These are phyloP conservation scores for Amaranthus cruentus DNA, from an alignment of 148 eudicot species.

Conservation along the genomic window DNA sequence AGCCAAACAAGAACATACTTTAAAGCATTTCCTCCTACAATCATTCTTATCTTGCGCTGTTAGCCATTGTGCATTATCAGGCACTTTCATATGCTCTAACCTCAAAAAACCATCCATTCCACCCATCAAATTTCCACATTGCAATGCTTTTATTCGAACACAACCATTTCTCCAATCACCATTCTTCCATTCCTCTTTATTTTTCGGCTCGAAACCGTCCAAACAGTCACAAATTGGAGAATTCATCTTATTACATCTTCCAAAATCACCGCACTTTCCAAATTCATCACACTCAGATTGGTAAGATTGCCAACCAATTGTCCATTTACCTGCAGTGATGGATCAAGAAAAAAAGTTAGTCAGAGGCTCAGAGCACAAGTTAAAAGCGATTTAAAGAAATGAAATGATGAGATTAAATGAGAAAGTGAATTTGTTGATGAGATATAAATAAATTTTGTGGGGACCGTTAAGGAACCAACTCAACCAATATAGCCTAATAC, in stretches of 20 bases:
- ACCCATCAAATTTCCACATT: conserved; percentile 27
- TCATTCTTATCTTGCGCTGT: conserved; percentile 21
- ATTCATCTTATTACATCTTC: conserved; percentile 8
- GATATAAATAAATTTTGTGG: too few species aligned
- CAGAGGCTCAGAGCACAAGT: too few species aligned
- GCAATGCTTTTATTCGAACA: conserved; percentile 20
- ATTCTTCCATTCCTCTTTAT: conserved; percentile 16
- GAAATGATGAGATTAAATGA: too few species aligned
- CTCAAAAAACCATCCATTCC: conserved; percentile 36
- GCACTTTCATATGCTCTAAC: conserved; percentile 33
- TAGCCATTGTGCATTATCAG: conserved; percentile 28
- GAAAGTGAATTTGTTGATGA: too few species aligned
- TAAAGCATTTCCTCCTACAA: conserved; percentile 31
- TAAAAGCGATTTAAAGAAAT: too few species aligned
- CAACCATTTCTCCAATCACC: conserved; percentile 28
- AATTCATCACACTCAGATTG: conserved; percentile 19
- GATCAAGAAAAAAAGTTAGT: too few species aligned
- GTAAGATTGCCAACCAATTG: background rate
- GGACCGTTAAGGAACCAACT: too few species aligned
- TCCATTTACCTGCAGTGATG: conserved; percentile 3
- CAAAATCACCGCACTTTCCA: conserved; percentile 31
- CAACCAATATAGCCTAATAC: too few species aligned
- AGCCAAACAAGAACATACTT: conserved; percentile 49
- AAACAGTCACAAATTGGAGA: conserved; percentile 25
- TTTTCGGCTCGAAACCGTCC: conserved; percentile 28